These are phyloP conservation scores for Flueggea neowawraea DNA, from an alignment of 441 rosid species.

Conservation along the genomic window DNA sequence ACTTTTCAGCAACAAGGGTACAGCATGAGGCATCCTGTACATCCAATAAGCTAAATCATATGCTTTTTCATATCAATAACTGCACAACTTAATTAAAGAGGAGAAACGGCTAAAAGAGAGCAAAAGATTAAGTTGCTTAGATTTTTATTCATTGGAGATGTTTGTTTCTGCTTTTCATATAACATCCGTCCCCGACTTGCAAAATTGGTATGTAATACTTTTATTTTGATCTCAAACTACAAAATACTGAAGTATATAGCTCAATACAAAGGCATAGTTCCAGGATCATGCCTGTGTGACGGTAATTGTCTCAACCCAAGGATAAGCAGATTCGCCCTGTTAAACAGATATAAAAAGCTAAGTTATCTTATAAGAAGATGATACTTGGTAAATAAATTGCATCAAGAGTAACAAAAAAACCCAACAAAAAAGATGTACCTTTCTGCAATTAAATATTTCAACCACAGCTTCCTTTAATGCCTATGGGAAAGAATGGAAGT, in stretches of 20 bases:
- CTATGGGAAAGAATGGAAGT: slow-evolving; percentile 20
- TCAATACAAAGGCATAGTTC: background rate
- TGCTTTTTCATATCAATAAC: no score
- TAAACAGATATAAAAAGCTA: slow-evolving; percentile 7
- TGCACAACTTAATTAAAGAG: no score
- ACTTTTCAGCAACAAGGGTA: slow-evolving; percentile 51
- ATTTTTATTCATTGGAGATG: no score
- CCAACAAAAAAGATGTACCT: slow-evolving; percentile 23
- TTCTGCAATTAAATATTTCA: slow-evolving; percentile 48
- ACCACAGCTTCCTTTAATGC: slow-evolving; percentile 45
- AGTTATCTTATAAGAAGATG: background rate
- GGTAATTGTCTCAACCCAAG: slow-evolving; percentile 41
- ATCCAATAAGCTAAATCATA: no score
- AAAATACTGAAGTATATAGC: no score
- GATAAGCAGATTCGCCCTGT: slow-evolving; percentile 41
- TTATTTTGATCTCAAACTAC: no score
- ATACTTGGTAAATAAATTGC: slow-evolving; percentile 3
- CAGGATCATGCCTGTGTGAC: slow-evolving; percentile 31
- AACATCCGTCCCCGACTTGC: no score
- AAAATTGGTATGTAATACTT: background rate
- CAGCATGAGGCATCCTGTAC: slow-evolving; percentile 52
- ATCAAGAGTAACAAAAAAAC: background rate
- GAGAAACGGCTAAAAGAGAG: no score
- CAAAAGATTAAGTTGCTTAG: no score
- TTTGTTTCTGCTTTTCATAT: no score